These are phyloP conservation scores for Clausena lansium DNA, from an alignment of 345 rosid species.

Conservation along the genomic window DNA sequence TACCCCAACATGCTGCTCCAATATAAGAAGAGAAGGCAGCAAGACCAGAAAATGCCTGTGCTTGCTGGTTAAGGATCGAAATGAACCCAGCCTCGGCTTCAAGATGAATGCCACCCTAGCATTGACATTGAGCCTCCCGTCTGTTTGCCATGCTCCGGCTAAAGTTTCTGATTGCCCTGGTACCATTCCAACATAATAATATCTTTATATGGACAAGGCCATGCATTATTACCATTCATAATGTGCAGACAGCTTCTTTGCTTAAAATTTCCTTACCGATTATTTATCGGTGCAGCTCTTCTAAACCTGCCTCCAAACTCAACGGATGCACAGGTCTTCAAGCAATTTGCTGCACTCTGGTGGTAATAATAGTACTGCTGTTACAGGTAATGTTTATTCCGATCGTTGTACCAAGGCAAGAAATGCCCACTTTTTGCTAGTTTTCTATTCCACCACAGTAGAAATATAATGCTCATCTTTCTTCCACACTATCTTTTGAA, in stretches of 20 bases:
- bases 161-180: conserved; percentile 41
- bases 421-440: too few relatives aligned
- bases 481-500: too few relatives aligned
- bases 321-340: not conserved
- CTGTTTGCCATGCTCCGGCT: conserved; percentile 32
- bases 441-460: too few relatives aligned
- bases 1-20: conserved; percentile 34
- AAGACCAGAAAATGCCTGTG: conserved; percentile 43
- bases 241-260: too few relatives aligned
- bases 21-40: conserved; percentile 20
- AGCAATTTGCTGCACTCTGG: not conserved
- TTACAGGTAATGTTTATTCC: not conserved
- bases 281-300: not conserved
- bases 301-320: conserved; percentile 28
- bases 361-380: not conserved
- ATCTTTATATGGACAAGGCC: too few relatives aligned
- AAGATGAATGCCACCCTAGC: conserved; percentile 45
- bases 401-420: not conserved
- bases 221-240: too few relatives aligned
- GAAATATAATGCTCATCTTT: too few relatives aligned
- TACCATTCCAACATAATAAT: not conserved
- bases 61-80: conserved; percentile 33
- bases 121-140: conserved; percentile 37
- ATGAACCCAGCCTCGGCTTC: conserved; percentile 39
- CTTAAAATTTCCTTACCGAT: too few relatives aligned